A percentile compares a stretch with the other conserved stretches of the same genome.
phyloP scores from a whole-genome alignment of 2,329 filamentous ascomycete species.

The Fusarium ambrosium region DNA sequence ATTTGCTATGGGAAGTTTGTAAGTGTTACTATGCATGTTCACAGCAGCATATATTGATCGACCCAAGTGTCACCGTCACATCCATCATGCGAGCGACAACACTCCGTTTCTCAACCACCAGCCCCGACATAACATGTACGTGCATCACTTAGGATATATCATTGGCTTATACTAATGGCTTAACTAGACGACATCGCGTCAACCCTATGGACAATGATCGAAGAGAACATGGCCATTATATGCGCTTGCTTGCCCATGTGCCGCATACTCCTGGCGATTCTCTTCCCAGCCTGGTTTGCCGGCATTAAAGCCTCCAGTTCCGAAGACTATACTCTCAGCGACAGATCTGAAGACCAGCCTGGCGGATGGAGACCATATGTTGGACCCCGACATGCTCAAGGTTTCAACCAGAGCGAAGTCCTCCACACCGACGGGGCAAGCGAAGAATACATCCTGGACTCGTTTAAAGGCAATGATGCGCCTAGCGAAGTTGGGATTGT shows the following conservation, averaged over 20 bases:
- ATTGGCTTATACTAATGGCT: neutral
- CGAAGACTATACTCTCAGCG: slow-evolving; percentile 2
- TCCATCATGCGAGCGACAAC: slow-evolving; percentile 59
- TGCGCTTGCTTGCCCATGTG: slow-evolving; percentile 58
- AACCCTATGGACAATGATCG: slow-evolving; percentile 57
- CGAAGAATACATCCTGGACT: slow-evolving; percentile 53
- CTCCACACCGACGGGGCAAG: slow-evolving; percentile 49
- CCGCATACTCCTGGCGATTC: slow-evolving; percentile 53
- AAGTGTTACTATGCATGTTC: slow-evolving; percentile 38
- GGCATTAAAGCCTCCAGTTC: slow-evolving; percentile 24
- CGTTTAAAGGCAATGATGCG: slow-evolving; percentile 27
- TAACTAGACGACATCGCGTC: slow-evolving; percentile 52
- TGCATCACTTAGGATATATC: slow-evolving; percentile 27
- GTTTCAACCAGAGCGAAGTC: slow-evolving; percentile 45
- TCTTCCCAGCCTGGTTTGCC: slow-evolving; percentile 53
- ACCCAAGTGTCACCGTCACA: slow-evolving; percentile 54
- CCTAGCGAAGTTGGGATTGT: slow-evolving; percentile 45
- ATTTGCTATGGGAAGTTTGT: slow-evolving; percentile 60
- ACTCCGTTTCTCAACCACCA: slow-evolving; percentile 55
- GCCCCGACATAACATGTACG: slow-evolving; percentile 54
- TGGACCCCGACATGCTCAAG: slow-evolving; percentile 49
- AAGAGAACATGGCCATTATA: slow-evolving; percentile 56
- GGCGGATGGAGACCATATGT: slow-evolving; percentile 51
- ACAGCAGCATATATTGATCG: slow-evolving; percentile 1
- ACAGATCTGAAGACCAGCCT: slow-evolving; percentile 19